phyloP scores from a whole-genome alignment of 352 stramenopile species.

The Globisporangium heterothallicum region DNA sequence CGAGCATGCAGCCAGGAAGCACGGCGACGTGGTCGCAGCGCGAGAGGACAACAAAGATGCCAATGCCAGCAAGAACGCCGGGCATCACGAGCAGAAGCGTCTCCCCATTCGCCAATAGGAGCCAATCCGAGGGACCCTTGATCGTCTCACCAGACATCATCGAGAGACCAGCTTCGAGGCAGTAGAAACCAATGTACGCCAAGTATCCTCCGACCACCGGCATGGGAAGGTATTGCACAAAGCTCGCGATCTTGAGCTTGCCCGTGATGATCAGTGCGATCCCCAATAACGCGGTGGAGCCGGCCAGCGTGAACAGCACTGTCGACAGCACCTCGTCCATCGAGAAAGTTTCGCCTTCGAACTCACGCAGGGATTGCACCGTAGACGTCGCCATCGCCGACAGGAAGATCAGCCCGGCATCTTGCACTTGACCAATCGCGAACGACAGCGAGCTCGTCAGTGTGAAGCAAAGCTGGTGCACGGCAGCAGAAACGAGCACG shows the following conservation, averaged over 20 bases:
- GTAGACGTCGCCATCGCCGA: conserved; percentile 92
- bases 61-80: conserved; percentile 74
- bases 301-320: conserved; percentile 89
- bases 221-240: conserved; percentile 97
- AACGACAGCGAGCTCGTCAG: conserved; percentile 93
- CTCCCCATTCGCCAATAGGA: conserved; percentile 65
- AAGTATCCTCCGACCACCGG: conserved; percentile 98
- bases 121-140: conserved; percentile 85
- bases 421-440: conserved; percentile 97
- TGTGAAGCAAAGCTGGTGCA: conserved; percentile 84
- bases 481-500: conserved; percentile 79
- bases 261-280: conserved; percentile 92
- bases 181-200: conserved; percentile 94
- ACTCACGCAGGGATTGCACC: conserved; percentile 64
- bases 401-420: conserved; percentile 99
- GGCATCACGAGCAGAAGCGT: conserved; percentile 82
- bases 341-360: conserved; percentile 48
- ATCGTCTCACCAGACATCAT: conserved; percentile 90
- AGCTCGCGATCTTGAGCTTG: conserved; percentile 92
- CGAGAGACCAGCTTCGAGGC: conserved; percentile 72
- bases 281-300: conserved; percentile 91
- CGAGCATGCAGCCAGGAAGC: conserved; percentile 88
- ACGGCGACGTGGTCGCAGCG: conserved; percentile 76
- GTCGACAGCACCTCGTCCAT: conserved; percentile 90
- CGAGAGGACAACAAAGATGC: conserved; percentile 83